Evolutionary conservation across 345 rosid genomes (phyloP), one percentile per base, ranked within the genome.

Genomic region (Bruguiera sexangula): DNA sequence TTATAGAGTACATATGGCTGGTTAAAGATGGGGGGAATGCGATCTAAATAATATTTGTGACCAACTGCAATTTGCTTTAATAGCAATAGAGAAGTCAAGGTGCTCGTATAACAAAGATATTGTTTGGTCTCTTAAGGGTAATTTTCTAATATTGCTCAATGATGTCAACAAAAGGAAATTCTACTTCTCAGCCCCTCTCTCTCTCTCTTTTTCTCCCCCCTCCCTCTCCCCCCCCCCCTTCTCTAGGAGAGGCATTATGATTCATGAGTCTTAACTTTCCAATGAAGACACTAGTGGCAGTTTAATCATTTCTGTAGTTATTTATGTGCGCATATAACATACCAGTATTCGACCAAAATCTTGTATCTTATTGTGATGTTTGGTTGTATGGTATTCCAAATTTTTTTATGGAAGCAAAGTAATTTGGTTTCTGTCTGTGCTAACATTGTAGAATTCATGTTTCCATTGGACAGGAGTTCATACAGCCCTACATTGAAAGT

Each of bases 401-500:
- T 56, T 24, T 24, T 24, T 56, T 6, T 26, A 55, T 55, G 9
- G 22, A 3, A 10, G 24, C 16, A 8, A n/a, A 56, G 11, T 56
- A 27, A 56, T 24, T 56, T 56, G 60, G 19, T 10, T 56, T 24
- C 16, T 18, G 8, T 53, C n/a, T 11, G 5, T 63, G 31, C 32
- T 37, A 27, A 20, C 22, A 3, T 56, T 53, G 3, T 36, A 60
- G 69, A 6, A 64, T 18, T 66, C 46, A 24, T 67, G 31, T 48
- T 50, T 74, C 69, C 70, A 32, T 70, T 74, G 67, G 55, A 26
- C 90, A 95, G 99, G 90, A 88, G 68, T 71, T 78, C 68, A 85
- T 87, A 83, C 92, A 85, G 82, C 89, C 91, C 66, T 88, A 76
- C 73, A 73, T 90, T 70, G 56, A 63, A 53, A 92, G 97, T 77